Evolutionary conservation across 148 eudicot genomes (phyloP).

Genomic region (Suaeda aralocaspica): DNA sequence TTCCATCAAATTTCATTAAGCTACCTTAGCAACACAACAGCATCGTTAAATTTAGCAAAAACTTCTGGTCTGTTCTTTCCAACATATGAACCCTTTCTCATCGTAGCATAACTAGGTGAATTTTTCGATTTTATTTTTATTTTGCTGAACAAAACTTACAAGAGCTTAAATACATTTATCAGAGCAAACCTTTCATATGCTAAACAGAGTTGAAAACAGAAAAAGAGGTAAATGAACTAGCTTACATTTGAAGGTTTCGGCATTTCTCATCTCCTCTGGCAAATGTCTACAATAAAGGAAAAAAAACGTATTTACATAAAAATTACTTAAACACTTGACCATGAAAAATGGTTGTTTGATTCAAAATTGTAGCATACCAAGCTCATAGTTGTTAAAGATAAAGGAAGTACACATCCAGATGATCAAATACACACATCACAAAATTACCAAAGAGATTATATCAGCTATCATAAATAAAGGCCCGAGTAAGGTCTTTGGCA

Average conservation of each 20-base stretch:
- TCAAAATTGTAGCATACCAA: neutral
- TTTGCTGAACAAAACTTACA: no score
- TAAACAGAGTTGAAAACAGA: neutral
- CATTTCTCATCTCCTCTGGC: conserved; percentile 98
- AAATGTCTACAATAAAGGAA: conserved; percentile 59
- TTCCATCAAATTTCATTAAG: neutral
- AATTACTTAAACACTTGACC: no score
- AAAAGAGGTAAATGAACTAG: conserved; percentile 11
- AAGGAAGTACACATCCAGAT: neutral
- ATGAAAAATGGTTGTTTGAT: neutral
- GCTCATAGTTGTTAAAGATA: neutral
- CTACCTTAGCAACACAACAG: no score
- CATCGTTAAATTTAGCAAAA: neutral
- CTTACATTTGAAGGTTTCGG: conserved; percentile 91
- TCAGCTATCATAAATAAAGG: no score
- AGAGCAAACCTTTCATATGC: no score
- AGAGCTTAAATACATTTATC: no score
- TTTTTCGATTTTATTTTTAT: no score
- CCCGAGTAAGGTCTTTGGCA: no score
- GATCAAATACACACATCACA: conserved; percentile 1
- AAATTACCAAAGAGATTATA: no score
- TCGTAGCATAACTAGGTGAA: no score
- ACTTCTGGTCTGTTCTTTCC: neutral
- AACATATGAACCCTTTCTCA: no score
- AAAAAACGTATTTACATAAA: no score